A percentile compares a stretch with the other conserved stretches of the same genome.
Conservation (phyloP, 306 rosid species). For the Begonia masoniana region DNA sequence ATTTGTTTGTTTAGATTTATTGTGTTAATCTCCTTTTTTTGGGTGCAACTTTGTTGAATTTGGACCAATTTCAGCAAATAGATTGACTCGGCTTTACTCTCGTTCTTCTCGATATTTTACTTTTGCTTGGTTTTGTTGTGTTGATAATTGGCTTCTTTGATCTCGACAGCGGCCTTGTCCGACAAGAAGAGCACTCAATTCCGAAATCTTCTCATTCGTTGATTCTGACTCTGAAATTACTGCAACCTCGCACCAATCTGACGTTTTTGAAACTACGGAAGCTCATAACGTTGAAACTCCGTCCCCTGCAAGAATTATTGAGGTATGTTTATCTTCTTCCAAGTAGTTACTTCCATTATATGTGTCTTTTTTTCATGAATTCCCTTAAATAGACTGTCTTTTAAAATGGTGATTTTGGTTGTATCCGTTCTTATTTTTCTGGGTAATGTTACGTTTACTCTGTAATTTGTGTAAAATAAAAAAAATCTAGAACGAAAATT, state of each 20-base stretch:
- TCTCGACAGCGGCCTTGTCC: constrained; percentile 56
- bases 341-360: not conserved
- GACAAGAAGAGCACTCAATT: constrained; percentile 39
- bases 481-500: no score
- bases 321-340: constrained; percentile 30
- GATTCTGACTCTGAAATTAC: constrained; percentile 53
- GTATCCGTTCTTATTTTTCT: no score
- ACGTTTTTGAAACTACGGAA: constrained; percentile 41
- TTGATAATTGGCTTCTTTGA: not conserved
- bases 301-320: constrained; percentile 55
- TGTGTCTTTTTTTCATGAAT: not conserved
- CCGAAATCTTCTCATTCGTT: constrained; percentile 41
- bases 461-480: no score
- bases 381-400: not conserved
- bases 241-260: constrained; percentile 22
- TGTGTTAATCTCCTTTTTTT: no score
- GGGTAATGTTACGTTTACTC: no score
- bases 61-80: no score
- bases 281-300: constrained; percentile 46
- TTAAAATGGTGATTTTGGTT: not conserved
- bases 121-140: no score
- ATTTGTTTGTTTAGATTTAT: no score
- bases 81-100: no score
- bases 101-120: no score
- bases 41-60: no score